phyloP scores from a whole-genome alignment of 2,329 filamentous ascomycete genomes.

The Amphichorda felina region DNA sequence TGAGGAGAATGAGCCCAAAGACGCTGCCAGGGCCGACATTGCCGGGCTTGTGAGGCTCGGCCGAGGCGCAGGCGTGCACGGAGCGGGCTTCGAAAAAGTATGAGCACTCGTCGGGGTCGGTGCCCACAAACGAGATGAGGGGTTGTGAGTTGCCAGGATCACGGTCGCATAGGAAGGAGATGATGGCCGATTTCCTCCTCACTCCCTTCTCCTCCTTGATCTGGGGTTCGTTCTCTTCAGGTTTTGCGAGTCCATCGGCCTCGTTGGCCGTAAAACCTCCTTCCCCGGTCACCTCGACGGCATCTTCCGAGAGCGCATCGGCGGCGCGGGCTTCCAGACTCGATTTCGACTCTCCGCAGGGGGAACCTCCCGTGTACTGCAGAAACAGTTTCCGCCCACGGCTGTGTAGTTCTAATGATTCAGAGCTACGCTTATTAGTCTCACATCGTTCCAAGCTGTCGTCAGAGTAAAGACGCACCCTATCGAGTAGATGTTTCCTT shows the following conservation, averaged over 20 bases:
- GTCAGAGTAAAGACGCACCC: conserved; percentile 39
- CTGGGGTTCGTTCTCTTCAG: neutral
- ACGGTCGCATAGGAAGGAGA: conserved; percentile 87
- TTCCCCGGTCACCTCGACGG: too few relatives aligned
- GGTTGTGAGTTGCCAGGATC: conserved; percentile 60
- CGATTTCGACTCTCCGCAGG: conserved; percentile 42
- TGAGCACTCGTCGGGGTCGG: conserved; percentile 76
- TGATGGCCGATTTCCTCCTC: conserved; percentile 66
- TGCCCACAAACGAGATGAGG: conserved; percentile 70
- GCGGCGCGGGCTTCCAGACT: neutral
- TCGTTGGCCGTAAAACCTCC: too few relatives aligned
- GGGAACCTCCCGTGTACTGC: conserved; percentile 67
- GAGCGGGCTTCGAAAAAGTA: conserved; percentile 95
- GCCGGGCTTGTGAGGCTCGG: conserved; percentile 61
- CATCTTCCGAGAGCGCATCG: too few relatives aligned
- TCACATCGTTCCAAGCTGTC: neutral
- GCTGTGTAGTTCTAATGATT: conserved; percentile 40
- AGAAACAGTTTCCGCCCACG: conserved; percentile 65
- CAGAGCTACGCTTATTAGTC: conserved; percentile 14
- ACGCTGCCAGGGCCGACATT: conserved; percentile 60
- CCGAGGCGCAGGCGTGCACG: conserved; percentile 61
- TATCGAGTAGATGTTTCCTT: conserved; percentile 59
- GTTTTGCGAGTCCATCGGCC: too few relatives aligned
- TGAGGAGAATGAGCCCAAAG: conserved; percentile 74
- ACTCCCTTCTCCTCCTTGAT: conserved; percentile 12